Conservation (phyloP, 2,329 filamentous ascomycete species). For the Calonectria fujianensis region DNA sequence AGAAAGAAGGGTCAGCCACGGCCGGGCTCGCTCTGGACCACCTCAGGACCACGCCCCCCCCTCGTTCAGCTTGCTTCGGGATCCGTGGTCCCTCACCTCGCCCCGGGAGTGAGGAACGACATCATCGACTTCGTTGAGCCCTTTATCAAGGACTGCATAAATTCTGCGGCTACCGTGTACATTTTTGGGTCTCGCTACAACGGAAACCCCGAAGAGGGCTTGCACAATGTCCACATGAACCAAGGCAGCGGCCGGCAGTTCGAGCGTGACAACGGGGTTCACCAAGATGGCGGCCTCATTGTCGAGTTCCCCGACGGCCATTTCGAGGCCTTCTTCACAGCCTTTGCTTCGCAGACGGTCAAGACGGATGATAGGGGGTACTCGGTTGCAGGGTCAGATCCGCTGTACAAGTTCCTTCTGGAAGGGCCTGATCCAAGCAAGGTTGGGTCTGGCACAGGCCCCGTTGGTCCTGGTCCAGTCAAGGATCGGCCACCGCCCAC, state of each 20-base stretch:
- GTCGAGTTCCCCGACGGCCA: constrained; percentile 38
- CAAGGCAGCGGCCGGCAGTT: constrained; percentile 33
- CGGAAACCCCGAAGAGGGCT: constrained; percentile 10
- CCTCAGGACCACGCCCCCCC: background rate
- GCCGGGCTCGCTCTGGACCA: constrained; percentile 27
- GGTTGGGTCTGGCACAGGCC: background rate
- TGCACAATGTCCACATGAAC: constrained; percentile 42
- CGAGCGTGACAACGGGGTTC: constrained; percentile 20
- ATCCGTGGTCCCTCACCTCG: constrained; percentile 22
- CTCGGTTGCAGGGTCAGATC: constrained; percentile 32
- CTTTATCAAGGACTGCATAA: constrained; percentile 30
- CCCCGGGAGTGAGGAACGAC: constrained; percentile 33
- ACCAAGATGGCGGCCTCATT: constrained; percentile 40
- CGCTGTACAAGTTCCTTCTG: constrained; percentile 29
- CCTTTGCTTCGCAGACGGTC: constrained; percentile 39
- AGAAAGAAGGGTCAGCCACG: background rate
- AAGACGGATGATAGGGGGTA: constrained; percentile 23
- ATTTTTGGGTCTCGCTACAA: constrained; percentile 35
- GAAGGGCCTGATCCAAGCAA: background rate
- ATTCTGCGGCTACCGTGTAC: constrained; percentile 31
- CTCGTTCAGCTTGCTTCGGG: constrained; percentile 26
- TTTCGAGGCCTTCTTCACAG: constrained; percentile 41
- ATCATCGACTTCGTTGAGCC: constrained; percentile 37
- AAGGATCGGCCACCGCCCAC: background rate
- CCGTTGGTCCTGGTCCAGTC: background rate